Base-by-base conservation (phyloP, 331 rosid species). In the Acacia pycnantha region DNA sequence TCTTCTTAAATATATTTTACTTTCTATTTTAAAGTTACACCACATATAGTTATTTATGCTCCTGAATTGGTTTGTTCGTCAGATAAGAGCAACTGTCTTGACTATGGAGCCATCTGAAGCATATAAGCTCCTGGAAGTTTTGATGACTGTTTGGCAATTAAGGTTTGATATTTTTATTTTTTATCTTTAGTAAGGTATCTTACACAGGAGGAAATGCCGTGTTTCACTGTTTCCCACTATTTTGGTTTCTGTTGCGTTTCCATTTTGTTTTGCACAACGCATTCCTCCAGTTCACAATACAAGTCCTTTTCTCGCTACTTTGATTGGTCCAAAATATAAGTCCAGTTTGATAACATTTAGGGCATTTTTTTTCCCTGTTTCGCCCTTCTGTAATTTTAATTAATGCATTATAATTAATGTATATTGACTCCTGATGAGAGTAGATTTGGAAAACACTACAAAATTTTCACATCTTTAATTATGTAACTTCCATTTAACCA, bases 91-190 rank as follows among this genome's bases (percentile, higher is more conserved):
- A 27, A 77, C 84, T 48, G 87, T 94, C 82, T 70, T 89, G 81
- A 91, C 94, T 24, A 82, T 93, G 84, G 84, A 16, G 79, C 88
- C 97, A 53, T 46, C 81, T 1, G 89, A 90, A n/a, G 94, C 97
- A 70, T 81, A 67, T 88, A 90, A 86, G 87, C 89, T 96, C 54
- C 80, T 96, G 70, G 88, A 86, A 79, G 85, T 73, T 33, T 85
- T 94, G 68, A 85, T 92, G 74, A 88, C 77, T 74, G 58, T 82
- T 73, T 96, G 99, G 99, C 87, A 91, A 73, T 91, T 89, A 66
- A 92, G 99, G 99, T 96, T 82, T 78, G 82, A 77, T 72, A 81
- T 83, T 59, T 62, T 51, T 66, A 37, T 56, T 78, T 70, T 64
- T 9, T 41, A 14, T 37, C 82, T 64, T 82, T 56, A 69, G 73